These are phyloP conservation scores for Plasmodium yoelii DNA, from an alignment of 169 alveolate genomes.

Conservation along the genomic window DNA sequence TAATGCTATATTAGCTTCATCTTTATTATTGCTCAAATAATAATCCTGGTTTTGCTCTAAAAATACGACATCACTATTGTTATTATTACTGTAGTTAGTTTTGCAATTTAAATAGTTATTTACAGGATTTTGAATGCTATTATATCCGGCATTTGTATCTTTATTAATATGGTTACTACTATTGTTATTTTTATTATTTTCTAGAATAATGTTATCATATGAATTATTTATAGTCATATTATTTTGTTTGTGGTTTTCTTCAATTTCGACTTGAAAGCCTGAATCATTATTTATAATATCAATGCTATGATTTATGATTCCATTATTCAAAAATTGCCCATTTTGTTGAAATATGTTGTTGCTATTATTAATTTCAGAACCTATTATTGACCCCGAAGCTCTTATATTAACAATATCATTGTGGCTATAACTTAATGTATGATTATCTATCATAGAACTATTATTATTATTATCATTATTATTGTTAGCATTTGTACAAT, in stretches of 20 bases:
- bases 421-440: not conserved
- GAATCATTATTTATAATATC: no score
- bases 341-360: not conserved
- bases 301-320: no score
- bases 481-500: not conserved
- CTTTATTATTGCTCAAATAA: slow-evolving; percentile 1
- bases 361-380: not conserved
- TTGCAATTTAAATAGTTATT: not conserved
- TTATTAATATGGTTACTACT: not conserved
- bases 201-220: not conserved
- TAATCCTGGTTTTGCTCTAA: not conserved
- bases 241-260: no score
- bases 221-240: no score
- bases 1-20: not conserved
- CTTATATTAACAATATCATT: not conserved
- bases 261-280: no score
- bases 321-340: not conserved
- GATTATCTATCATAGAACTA: not conserved
- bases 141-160: not conserved
- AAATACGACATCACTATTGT: not conserved
- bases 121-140: not conserved
- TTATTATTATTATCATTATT: not conserved
- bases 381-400: not conserved
- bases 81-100: not conserved
- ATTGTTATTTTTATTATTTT: not conserved